Conservation (phyloP, 108 stramenopile species). For the Cylindrotheca fusiformis region DNA sequence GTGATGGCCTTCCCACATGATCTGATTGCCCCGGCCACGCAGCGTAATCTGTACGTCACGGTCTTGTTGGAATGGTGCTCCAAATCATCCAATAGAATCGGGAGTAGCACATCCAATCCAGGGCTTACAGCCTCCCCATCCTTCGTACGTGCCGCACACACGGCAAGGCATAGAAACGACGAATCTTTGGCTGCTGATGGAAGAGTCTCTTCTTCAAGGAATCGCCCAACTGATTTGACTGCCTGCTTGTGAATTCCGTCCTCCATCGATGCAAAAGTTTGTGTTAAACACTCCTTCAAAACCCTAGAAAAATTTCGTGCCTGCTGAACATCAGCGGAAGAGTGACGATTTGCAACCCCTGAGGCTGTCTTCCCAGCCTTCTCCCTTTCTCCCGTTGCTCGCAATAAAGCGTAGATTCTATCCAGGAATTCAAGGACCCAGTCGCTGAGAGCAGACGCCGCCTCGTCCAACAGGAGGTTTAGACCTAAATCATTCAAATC, state of each 20-base stretch:
- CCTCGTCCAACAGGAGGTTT: conserved; percentile 56
- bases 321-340: conserved; percentile 72
- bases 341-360: conserved; percentile 67
- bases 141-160: conserved; percentile 45
- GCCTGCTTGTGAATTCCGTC: conserved; percentile 54
- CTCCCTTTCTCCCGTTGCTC: conserved; percentile 81
- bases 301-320: conserved; percentile 78
- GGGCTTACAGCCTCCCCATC: conserved; percentile 43
- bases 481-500: conserved; percentile 25
- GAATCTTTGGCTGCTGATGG: conserved; percentile 81
- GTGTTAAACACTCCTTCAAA: conserved; percentile 70
- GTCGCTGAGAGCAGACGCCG: conserved; percentile 67
- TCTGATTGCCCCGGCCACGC: conserved; percentile 78
- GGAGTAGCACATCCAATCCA: conserved; percentile 72
- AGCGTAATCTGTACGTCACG: conserved; percentile 70
- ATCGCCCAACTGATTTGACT: conserved; percentile 58
- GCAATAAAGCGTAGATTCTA: conserved; percentile 72
- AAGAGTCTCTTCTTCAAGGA: conserved; percentile 73
- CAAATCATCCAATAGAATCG: conserved; percentile 64
- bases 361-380: conserved; percentile 70
- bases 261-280: conserved; percentile 82
- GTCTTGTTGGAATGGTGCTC: conserved; percentile 70
- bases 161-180: conserved; percentile 73
- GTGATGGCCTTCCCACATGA: conserved; percentile 56
- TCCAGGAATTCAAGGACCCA: conserved; percentile 84